phyloP scores from a whole-genome alignment of 257 asterid genomes.

The Parsonsia alboflavescens region DNA sequence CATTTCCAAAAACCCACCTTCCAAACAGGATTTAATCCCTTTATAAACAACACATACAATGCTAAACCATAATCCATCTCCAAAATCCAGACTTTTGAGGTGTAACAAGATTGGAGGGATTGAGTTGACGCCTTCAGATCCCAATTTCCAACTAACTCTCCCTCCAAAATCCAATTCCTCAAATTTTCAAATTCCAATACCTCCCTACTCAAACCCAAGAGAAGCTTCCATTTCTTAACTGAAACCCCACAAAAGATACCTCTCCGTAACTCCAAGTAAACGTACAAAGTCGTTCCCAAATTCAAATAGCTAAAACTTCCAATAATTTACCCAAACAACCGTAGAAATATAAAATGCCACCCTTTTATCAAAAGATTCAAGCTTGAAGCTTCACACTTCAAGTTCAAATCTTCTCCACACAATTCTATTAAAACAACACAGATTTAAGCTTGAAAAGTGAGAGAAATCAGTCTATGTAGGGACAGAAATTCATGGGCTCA shows the following conservation, averaged over 20 bases:
- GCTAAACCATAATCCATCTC: slow-evolving; percentile 48
- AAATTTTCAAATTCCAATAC: slow-evolving; percentile 35
- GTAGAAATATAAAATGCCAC: slow-evolving; percentile 29
- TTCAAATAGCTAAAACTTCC: slow-evolving; percentile 21
- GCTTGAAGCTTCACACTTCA: slow-evolving; percentile 51
- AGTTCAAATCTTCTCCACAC: slow-evolving; percentile 32
- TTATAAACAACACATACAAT: slow-evolving; percentile 34
- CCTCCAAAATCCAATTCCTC: slow-evolving; percentile 57
- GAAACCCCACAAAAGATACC: slow-evolving; percentile 29
- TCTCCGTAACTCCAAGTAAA: slow-evolving; percentile 49
- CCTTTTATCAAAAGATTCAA: slow-evolving; percentile 33
- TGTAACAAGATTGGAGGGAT: slow-evolving; percentile 24
- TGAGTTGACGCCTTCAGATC: slow-evolving; percentile 47
- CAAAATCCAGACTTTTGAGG: slow-evolving; percentile 26
- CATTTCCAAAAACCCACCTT: slow-evolving; percentile 43
- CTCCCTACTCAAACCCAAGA: slow-evolving; percentile 9
- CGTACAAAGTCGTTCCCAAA: slow-evolving; percentile 10
- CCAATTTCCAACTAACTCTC: slow-evolving; percentile 51
- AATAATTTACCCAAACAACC: slow-evolving; percentile 23
- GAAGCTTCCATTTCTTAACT: slow-evolving; percentile 22
- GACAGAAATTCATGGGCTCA: slow-evolving; percentile 33
- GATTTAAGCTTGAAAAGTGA: slow-evolving; percentile 40
- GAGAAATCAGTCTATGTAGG: slow-evolving; percentile 25
- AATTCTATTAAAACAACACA: slow-evolving; percentile 29
- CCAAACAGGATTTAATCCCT: slow-evolving; percentile 37